These are phyloP conservation scores for Tieghemostelium lacteum DNA, from an alignment of 78 protist genomes.

Conservation along the genomic window DNA sequence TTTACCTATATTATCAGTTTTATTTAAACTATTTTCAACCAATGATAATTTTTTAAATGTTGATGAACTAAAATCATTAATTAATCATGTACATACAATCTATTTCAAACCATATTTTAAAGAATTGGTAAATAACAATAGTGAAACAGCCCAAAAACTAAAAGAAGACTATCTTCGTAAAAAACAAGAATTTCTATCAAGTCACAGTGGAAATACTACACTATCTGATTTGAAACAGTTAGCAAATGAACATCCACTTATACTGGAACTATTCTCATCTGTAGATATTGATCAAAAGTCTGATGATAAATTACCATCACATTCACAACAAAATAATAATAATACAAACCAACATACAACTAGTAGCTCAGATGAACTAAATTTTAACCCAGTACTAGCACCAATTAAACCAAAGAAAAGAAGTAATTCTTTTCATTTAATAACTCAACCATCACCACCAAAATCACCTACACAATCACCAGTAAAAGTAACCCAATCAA, in stretches of 20 bases:
- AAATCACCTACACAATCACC: not conserved
- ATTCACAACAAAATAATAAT: too few relatives aligned
- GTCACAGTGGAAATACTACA: too few relatives aligned
- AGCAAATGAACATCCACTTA: too few relatives aligned
- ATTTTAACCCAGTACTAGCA: not conserved
- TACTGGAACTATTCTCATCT: not conserved
- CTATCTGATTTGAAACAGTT: too few relatives aligned
- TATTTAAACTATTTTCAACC: slow-evolving; percentile 67
- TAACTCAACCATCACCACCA: not conserved
- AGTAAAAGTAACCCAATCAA: not conserved
- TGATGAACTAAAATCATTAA: not conserved
- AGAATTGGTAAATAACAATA: too few relatives aligned
- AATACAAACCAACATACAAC: too few relatives aligned
- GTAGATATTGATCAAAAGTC: not conserved
- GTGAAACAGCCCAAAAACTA: not conserved
- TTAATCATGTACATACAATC: not conserved
- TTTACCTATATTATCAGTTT: not conserved
- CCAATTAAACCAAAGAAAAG: not conserved
- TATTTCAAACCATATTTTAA: not conserved
- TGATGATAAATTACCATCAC: not conserved
- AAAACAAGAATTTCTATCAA: not conserved
- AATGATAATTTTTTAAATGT: not conserved
- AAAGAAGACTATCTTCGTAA: not conserved
- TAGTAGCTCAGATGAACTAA: not conserved
- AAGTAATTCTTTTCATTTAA: not conserved